Evolutionary conservation across 306 rosid genomes (phyloP), one percentile per base, ranked within the genome.

Genomic region (Quercus glauca): DNA sequence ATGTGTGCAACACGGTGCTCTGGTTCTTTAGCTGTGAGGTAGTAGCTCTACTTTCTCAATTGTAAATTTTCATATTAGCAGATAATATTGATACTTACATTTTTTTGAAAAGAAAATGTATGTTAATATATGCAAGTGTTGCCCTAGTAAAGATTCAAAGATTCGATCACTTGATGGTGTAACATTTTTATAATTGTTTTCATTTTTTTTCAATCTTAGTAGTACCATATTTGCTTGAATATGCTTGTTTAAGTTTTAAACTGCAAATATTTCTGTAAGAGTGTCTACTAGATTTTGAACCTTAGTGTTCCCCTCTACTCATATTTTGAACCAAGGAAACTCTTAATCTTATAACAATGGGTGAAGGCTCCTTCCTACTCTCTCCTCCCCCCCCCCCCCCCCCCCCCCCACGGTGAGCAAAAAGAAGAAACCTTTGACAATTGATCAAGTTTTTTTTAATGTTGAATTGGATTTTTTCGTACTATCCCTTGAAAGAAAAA

Each of bases 1-100:
- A 94, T 94, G 99, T 94, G 99, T 81, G 97, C 99, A 69, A 94
- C 99, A 65, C 97, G 99, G 73, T 94, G 99, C 84, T 94, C 99
- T 68, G 99, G 99, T 73, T 94, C 99, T 1, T 88, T 94, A 84
- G 99, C 99, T 81, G 96, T 91, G 73, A 94, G 97, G 98, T 94
- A 84, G 76, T 75, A 69, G 37, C 77, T 71, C 53, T 86, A 63
- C 59, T 79, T 71, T 73, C 7, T 82, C 55, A 58, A 5, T 13
- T 29, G 13, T 61, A 5, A 13, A 10, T 75, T 78, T 73, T 73
- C 33, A 69, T 65, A 73, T 41, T 70, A 28, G 35, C 63, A 57
- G 69, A 69, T 4, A 75, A 75, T 60, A 15, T 25, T 60, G 41
- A 35, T 35, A 28, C 43, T 5, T 64, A n/a, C 21, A 64, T 14